phyloP scores from a whole-genome alignment of 257 asterid genomes.

The Nicotiana sylvestris region DNA sequence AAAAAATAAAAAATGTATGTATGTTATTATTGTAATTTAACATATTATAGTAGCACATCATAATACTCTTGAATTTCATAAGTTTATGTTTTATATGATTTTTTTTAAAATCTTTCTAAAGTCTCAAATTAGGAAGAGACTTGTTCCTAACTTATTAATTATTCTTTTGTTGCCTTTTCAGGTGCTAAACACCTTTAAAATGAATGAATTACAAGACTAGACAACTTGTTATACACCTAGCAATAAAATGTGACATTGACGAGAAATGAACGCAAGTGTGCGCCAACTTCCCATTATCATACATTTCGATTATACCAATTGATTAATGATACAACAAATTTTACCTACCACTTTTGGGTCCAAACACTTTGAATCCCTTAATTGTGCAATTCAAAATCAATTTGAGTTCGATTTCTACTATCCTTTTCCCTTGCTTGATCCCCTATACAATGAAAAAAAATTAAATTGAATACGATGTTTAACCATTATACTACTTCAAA shows the following conservation, averaged over 20 bases:
- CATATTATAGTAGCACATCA: background rate
- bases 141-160: background rate
- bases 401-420: too few relatives aligned
- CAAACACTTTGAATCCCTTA: too few relatives aligned
- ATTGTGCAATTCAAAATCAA: background rate
- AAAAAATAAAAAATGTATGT: too few relatives aligned
- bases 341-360: background rate
- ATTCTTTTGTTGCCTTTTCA: too few relatives aligned
- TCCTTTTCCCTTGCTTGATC: too few relatives aligned
- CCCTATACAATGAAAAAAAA: too few relatives aligned
- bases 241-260: background rate
- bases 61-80: too few relatives aligned
- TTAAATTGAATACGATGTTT: too few relatives aligned
- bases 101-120: background rate
- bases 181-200: too few relatives aligned
- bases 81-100: too few relatives aligned
- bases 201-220: background rate
- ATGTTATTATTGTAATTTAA: too few relatives aligned
- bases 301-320: background rate
- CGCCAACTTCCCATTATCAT: background rate
- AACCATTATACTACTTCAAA: background rate
- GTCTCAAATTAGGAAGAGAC: background rate
- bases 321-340: background rate
- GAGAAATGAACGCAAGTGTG: background rate
- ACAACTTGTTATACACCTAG: background rate